These are phyloP conservation scores for Cephalotrichum gorgonifer DNA, from an alignment of 2,329 filamentous ascomycete species.

Conservation along the genomic window DNA sequence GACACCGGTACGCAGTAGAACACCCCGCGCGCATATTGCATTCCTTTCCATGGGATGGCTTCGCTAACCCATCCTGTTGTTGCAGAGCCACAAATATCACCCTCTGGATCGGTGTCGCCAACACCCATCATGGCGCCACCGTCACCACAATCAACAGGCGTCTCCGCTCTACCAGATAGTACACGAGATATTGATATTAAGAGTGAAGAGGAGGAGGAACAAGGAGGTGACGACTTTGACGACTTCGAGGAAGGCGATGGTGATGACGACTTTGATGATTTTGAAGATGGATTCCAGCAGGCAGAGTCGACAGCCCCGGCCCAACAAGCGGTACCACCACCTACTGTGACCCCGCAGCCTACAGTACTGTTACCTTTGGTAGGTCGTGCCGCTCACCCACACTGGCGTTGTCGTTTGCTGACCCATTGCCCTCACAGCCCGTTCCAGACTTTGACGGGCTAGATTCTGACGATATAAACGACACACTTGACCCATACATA, in stretches of 20 bases:
- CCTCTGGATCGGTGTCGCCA: constrained; percentile 2
- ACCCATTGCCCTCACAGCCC: constrained; percentile 30
- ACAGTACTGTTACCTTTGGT: constrained; percentile 34
- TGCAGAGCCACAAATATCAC: constrained; percentile 10
- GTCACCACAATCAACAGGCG: background rate
- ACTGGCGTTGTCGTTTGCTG: constrained; percentile 2
- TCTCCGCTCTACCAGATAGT: constrained; percentile 8
- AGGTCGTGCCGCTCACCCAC: constrained; percentile 11
- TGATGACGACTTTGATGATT: constrained; percentile 54
- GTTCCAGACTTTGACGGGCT: constrained; percentile 59
- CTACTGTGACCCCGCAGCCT: constrained; percentile 20
- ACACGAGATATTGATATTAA: constrained; percentile 16
- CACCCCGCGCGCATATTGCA: background rate
- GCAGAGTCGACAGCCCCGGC: constrained; percentile 25
- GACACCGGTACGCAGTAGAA: background rate
- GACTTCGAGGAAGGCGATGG: constrained; percentile 50
- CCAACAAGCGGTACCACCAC: constrained; percentile 11
- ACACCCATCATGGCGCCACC: background rate
- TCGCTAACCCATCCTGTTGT: background rate
- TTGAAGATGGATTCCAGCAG: constrained; percentile 62
- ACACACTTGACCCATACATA: constrained; percentile 55
- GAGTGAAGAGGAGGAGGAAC: constrained; percentile 29
- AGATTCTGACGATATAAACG: constrained; percentile 47
- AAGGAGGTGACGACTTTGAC: constrained; percentile 51
- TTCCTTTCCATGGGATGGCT: background rate